These are phyloP conservation scores for Prototheca stagnorum DNA, from an alignment of 163 green algal genomes.

Conservation along the genomic window DNA sequence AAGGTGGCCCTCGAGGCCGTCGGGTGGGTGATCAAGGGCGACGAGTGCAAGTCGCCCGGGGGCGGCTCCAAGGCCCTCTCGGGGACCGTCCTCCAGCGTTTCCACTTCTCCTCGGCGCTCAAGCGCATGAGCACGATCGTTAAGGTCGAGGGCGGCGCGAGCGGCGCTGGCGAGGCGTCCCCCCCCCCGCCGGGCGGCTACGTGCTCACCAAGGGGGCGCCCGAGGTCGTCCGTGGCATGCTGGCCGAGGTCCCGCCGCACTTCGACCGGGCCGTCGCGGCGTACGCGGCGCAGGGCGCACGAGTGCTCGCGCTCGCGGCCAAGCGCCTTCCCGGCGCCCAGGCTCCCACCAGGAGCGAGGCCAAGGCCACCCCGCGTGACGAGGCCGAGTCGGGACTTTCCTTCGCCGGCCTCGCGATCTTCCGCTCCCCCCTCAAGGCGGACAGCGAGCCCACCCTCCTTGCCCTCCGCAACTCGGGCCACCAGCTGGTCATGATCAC, in stretches of 20 bases:
- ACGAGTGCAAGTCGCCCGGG: conserved; percentile 6
- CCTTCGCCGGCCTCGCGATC: conserved; percentile 69
- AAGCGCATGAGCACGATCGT: conserved; percentile 83
- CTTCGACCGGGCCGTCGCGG: conserved; percentile 70
- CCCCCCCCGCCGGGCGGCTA: conserved; percentile 8
- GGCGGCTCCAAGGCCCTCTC: conserved; percentile 14
- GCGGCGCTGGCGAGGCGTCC: background rate
- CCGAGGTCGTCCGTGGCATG: conserved; percentile 62
- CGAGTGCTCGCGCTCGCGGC: conserved; percentile 86
- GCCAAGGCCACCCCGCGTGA: conserved; percentile 41
- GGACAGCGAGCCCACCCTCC: conserved; percentile 54
- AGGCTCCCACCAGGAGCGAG: conserved; percentile 12
- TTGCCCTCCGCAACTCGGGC: conserved; percentile 34
- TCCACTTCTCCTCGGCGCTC: conserved; percentile 81
- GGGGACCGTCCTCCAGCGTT: conserved; percentile 55
- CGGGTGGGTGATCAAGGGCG: conserved; percentile 20
- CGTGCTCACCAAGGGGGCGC: conserved; percentile 75
- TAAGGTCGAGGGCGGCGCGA: conserved; percentile 16
- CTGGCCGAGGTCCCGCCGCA: conserved; percentile 42
- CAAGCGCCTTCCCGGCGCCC: conserved; percentile 25
- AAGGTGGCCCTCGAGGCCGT: conserved; percentile 45
- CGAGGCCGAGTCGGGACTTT: conserved; percentile 41
- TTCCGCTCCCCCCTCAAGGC: conserved; percentile 55
- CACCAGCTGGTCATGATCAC: conserved; percentile 97
- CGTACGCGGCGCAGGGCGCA: conserved; percentile 68